Percentiles rank a stretch among this genome's conserved stretches.
Evolutionary conservation across 2,329 filamentous ascomycete species (phyloP).

Genomic region (Chlorencoelia australis): DNA sequence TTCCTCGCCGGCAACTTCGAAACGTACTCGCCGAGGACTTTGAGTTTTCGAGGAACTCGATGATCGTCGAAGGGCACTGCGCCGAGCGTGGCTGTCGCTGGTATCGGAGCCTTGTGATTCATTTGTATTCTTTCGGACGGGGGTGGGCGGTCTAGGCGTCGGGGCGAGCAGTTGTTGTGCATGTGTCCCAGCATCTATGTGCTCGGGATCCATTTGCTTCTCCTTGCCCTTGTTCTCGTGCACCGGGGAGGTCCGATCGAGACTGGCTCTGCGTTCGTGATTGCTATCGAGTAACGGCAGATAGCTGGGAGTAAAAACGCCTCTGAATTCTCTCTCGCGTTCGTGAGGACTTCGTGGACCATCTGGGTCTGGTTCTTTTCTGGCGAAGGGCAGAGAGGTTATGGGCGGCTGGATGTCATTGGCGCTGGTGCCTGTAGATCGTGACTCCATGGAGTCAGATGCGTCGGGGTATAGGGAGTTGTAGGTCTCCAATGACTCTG

Average conservation of each 20-base stretch:
- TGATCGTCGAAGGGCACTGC: constrained; percentile 48
- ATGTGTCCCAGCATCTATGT: constrained; percentile 16
- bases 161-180: constrained; percentile 14
- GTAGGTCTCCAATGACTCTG: constrained; percentile 18
- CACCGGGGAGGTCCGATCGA: constrained; percentile 9
- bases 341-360: constrained; percentile 38
- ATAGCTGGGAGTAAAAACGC: constrained; percentile 53
- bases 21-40: constrained; percentile 53
- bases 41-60: constrained; percentile 39
- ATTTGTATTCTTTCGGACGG: constrained; percentile 25
- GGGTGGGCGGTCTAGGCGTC: constrained; percentile 18
- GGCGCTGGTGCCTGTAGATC: constrained; percentile 14
- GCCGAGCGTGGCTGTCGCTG: constrained; percentile 39
- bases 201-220: constrained; percentile 12
- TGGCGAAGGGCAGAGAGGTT: too few species aligned
- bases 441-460: constrained; percentile 15
- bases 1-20: constrained; percentile 49
- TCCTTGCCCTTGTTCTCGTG: constrained; percentile 10
- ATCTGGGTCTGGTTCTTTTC: constrained; percentile 21
- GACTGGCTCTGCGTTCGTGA: constrained; percentile 19
- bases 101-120: constrained; percentile 41
- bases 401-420: too few species aligned
- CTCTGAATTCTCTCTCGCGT: constrained; percentile 49
- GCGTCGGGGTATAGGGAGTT: constrained; percentile 19
- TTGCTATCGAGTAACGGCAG: constrained; percentile 47